phyloP scores from a whole-genome alignment of 2,329 filamentous ascomycete species.

The Aspergillus floridensis region DNA sequence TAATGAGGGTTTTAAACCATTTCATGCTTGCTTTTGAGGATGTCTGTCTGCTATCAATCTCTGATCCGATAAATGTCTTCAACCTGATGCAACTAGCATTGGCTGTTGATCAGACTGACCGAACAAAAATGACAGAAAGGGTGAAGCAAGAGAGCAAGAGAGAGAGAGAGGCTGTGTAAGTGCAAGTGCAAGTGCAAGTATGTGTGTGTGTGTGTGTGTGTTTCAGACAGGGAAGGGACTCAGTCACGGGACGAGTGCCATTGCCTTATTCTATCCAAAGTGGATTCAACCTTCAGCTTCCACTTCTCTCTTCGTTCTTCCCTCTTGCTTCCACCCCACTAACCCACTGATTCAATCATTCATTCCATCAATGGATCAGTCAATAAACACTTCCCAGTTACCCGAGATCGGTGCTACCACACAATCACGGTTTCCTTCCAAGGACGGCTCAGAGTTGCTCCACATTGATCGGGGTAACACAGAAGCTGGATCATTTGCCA shows the following conservation, averaged over 20 bases:
- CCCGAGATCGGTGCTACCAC: not conserved
- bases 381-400: not conserved
- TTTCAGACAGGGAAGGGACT: not conserved
- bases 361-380: too few relatives aligned
- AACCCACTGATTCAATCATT: not conserved
- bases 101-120: not conserved
- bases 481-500: slow-evolving; percentile 5
- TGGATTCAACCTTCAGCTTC: not conserved
- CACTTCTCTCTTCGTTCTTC: not conserved
- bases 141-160: not conserved
- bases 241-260: not conserved
- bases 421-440: not conserved
- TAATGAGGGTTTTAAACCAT: not conserved
- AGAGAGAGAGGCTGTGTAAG: not conserved
- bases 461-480: slow-evolving; percentile 1
- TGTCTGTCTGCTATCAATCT: not conserved
- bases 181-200: too few relatives aligned
- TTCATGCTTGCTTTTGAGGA: not conserved
- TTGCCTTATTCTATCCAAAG: not conserved
- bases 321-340: not conserved
- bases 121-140: too few relatives aligned
- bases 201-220: not conserved
- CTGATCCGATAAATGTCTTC: not conserved
- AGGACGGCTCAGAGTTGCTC: not conserved
- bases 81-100: not conserved